Percentiles rank a stretch among this genome's conserved stretches.
These are phyloP conservation scores for Chromosphaera perkinsii DNA, from an alignment of 208 protist genomes.

Conservation along the genomic window DNA sequence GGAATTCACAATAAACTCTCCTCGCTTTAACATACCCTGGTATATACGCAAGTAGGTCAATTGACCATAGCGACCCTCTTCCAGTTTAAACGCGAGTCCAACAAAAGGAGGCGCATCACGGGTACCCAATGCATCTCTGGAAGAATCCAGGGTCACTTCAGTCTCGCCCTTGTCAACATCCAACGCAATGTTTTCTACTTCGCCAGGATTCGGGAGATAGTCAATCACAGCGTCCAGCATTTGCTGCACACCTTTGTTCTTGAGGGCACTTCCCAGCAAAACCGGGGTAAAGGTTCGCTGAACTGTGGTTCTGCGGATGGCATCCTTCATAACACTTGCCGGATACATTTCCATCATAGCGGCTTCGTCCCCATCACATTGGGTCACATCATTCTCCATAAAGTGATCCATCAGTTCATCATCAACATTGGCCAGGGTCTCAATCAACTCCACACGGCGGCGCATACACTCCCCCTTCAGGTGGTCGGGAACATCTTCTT, in stretches of 20 bases:
- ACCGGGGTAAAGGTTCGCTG: conserved; percentile 90
- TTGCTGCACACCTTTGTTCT: conserved; percentile 96
- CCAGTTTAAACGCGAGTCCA: conserved; percentile 94
- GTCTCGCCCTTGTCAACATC: conserved; percentile 51
- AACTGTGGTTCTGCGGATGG: conserved; percentile 84
- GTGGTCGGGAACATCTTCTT: background rate
- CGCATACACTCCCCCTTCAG: background rate
- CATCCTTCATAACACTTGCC: conserved; percentile 25
- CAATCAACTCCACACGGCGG: conserved; percentile 56
- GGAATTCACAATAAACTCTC: conserved; percentile 51
- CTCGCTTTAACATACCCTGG: conserved; percentile 82
- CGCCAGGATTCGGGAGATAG: conserved; percentile 89
- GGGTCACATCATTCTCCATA: conserved; percentile 79
- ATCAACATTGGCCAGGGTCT: conserved; percentile 85
- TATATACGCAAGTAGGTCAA: conserved; percentile 97
- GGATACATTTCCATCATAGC: background rate
- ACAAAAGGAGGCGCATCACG: conserved; percentile 76
- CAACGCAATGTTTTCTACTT: conserved; percentile 65
- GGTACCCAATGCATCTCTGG: no score
- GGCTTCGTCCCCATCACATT: conserved; percentile 36
- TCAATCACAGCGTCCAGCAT: conserved; percentile 90
- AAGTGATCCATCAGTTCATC: conserved; percentile 84
- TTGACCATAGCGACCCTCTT: conserved; percentile 85
- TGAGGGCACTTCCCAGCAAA: conserved; percentile 90
- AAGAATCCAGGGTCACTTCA: conserved; percentile 64